These are phyloP conservation scores for Exophiala dermatitidis DNA, from an alignment of 2,329 filamentous ascomycete genomes.

Conservation along the genomic window DNA sequence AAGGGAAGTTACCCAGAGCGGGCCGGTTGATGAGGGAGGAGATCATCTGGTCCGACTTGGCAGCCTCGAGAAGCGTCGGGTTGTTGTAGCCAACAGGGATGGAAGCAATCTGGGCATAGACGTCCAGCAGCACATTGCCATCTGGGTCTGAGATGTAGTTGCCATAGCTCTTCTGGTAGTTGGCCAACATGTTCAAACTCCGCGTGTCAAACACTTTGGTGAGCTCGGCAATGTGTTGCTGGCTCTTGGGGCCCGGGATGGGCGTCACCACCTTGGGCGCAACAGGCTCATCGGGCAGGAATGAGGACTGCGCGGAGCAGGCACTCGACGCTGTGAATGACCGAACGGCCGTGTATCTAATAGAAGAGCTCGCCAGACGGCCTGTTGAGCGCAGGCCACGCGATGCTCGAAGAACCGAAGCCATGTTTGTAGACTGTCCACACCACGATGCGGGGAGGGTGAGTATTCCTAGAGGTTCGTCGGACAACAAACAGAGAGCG, in stretches of 20 bases:
- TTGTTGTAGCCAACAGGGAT: conserved; percentile 94
- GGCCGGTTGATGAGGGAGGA: conserved; percentile 79
- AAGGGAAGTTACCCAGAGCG: conserved; percentile 66
- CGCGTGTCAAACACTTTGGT: conserved; percentile 77
- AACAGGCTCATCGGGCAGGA: conserved; percentile 53
- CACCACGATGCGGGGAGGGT: not conserved
- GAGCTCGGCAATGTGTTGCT: conserved; percentile 62
- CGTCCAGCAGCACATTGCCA: conserved; percentile 46
- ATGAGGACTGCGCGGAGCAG: conserved; percentile 37
- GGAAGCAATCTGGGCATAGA: conserved; percentile 76
- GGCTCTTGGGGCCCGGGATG: conserved; percentile 70
- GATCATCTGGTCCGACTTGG: conserved; percentile 70
- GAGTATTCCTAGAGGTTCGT: not conserved
- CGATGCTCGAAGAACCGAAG: conserved; percentile 13
- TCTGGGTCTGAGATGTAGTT: conserved; percentile 61
- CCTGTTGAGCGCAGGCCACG: conserved; percentile 12
- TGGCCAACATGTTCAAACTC: conserved; percentile 73
- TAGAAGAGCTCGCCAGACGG: conserved; percentile 6
- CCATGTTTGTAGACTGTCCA: conserved; percentile 4
- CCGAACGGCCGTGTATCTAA: conserved; percentile 12
- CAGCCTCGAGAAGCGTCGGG: conserved; percentile 61
- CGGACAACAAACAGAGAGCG: too few species aligned
- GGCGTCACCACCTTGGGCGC: conserved; percentile 49
- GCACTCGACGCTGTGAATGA: conserved; percentile 9
- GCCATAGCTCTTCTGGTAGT: conserved; percentile 66